Evolutionary conservation across 2,329 filamentous ascomycete species (phyloP).

Genomic region (Blastomyces silverae): DNA sequence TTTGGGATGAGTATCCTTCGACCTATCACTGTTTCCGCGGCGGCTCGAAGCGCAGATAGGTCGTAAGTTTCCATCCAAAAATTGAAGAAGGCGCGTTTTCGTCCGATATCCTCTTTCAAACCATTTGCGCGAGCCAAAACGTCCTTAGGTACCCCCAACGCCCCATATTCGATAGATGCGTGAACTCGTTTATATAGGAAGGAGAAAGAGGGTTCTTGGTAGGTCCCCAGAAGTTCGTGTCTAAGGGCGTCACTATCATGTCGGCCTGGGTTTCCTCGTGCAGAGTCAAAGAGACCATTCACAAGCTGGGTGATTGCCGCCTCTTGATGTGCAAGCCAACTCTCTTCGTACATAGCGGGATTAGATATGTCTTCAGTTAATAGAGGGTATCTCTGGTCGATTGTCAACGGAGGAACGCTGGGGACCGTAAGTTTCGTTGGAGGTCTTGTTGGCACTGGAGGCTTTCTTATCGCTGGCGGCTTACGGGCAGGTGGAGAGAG

Average conservation of each 20-base stretch:
- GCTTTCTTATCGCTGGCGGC: conserved; percentile 19
- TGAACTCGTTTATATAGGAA: conserved; percentile 52
- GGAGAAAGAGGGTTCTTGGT: conserved; percentile 48
- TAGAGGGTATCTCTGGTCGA: conserved; percentile 44
- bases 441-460: conserved; percentile 13
- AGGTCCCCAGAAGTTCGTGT: conserved; percentile 47
- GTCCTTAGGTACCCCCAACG: conserved; percentile 51
- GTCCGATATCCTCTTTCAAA: conserved; percentile 52
- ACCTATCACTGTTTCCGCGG: conserved; percentile 55
- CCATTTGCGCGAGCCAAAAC: conserved; percentile 41
- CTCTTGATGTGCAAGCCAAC: conserved; percentile 58
- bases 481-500: not conserved
- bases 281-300: conserved; percentile 49
- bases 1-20: conserved; percentile 37
- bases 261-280: conserved; percentile 19
- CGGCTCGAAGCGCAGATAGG: conserved; percentile 44
- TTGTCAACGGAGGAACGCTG: conserved; percentile 24
- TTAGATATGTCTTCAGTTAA: conserved; percentile 50
- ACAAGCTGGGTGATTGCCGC: conserved; percentile 54
- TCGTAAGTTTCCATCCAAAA: conserved; percentile 56
- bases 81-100: conserved; percentile 51
- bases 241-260: conserved; percentile 36
- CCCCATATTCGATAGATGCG: conserved; percentile 53
- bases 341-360: conserved; percentile 56
- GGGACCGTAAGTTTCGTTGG: conserved; percentile 31